phyloP scores from a whole-genome alignment of 495 filamentous ascomycete genomes.

The Antarctomyces pellizariae region DNA sequence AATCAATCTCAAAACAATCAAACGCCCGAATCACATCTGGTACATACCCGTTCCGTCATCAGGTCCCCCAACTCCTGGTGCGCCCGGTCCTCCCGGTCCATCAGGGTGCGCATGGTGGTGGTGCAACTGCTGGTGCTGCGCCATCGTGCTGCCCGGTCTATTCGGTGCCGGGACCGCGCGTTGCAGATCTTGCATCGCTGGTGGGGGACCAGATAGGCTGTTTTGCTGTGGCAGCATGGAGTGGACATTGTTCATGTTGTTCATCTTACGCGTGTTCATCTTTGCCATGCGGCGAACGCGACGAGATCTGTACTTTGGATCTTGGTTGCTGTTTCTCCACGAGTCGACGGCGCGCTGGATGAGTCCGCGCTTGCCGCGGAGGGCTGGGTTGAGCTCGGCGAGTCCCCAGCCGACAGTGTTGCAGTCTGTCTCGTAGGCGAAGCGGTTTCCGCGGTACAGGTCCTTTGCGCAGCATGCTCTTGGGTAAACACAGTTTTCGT shows the following conservation, averaged over 20 bases:
- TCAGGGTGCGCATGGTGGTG: slow-evolving; percentile 66
- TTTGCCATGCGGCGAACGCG: slow-evolving; percentile 89
- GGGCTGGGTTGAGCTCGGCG: slow-evolving; percentile 71
- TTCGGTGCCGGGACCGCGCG: slow-evolving; percentile 23
- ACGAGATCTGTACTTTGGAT: slow-evolving; percentile 69
- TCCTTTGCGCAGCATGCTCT: slow-evolving; percentile 88
- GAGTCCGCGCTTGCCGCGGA: slow-evolving; percentile 79
- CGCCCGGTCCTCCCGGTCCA: too few species aligned
- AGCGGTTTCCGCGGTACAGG: slow-evolving; percentile 80
- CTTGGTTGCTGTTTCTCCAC: slow-evolving; percentile 97
- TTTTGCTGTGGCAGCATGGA: slow-evolving; percentile 21
- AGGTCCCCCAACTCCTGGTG: slow-evolving; percentile 37
- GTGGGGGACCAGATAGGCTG: slow-evolving; percentile 23
- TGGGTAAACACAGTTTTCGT: slow-evolving; percentile 94
- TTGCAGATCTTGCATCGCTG: slow-evolving; percentile 26
- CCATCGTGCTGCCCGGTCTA: slow-evolving; percentile 25
- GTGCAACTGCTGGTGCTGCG: slow-evolving; percentile 37
- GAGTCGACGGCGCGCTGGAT: slow-evolving; percentile 96
- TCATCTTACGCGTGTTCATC: slow-evolving; percentile 62
- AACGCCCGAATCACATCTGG: slow-evolving; percentile 37
- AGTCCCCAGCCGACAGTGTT: slow-evolving; percentile 95
- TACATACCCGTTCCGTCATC: slow-evolving; percentile 94
- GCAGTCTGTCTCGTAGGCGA: slow-evolving; percentile 95
- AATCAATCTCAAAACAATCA: slow-evolving; percentile 22
- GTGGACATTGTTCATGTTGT: slow-evolving; percentile 17